These are phyloP conservation scores for Diutina mesorugosa DNA, from an alignment of 1,139 yeast genomes.

Conservation along the genomic window DNA sequence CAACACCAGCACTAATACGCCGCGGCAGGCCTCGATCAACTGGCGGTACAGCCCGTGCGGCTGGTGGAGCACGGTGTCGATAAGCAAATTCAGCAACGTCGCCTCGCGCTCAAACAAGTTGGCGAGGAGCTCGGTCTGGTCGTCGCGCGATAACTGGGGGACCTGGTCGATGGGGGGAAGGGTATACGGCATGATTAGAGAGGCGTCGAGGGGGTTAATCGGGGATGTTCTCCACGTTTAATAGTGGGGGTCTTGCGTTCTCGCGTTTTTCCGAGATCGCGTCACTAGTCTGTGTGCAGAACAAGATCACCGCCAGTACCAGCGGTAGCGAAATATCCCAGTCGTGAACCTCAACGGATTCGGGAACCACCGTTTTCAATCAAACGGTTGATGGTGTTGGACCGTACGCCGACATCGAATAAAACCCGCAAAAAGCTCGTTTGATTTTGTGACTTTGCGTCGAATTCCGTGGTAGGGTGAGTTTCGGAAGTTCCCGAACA, in stretches of 20 bases:
- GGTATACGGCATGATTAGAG: not conserved
- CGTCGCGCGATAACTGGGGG: not conserved
- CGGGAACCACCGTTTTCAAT: no score
- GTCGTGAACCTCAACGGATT: no score
- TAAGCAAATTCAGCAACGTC: slow-evolving; percentile 31
- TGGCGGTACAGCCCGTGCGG: slow-evolving; percentile 23
- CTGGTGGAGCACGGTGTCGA: slow-evolving; percentile 16
- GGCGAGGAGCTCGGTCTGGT: slow-evolving; percentile 25
- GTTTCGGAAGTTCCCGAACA: no score
- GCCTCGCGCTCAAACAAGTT: slow-evolving; percentile 60
- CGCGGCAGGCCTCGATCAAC: slow-evolving; percentile 39
- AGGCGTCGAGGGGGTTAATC: not conserved
- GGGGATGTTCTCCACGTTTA: not conserved
- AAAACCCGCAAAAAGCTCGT: no score
- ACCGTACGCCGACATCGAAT: no score
- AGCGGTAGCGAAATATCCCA: no score
- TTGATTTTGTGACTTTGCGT: no score
- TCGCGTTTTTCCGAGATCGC: not conserved
- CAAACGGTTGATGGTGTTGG: no score
- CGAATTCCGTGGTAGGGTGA: no score
- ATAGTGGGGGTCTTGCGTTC: not conserved
- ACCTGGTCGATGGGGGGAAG: not conserved
- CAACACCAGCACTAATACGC: slow-evolving; percentile 21
- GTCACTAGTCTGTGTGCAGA: not conserved
- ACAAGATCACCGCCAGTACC: no score